Base-by-base conservation (phyloP, 306 rosid species). In the Astragalus membranaceus region DNA sequence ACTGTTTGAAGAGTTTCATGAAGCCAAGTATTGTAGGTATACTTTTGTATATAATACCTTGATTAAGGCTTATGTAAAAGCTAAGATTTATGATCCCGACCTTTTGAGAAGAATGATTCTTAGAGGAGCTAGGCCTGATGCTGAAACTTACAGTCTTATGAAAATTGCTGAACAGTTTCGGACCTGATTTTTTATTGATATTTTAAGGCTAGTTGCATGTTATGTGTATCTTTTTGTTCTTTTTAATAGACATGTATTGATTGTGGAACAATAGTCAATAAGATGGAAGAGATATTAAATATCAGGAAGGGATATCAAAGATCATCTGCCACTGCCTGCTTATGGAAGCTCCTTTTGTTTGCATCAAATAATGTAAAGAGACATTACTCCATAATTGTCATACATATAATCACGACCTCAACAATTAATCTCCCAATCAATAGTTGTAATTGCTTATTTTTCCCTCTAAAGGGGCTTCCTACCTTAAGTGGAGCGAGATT, bases 31-130 rank as follows among this genome's bases (percentile, higher is more conserved):
- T 55, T 78, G 87, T 36, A 91, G 86, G 67, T 76, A 95, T 76
- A 86, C 95, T 46, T 95, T 89, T 80, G 97, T 87, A 8, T 89
- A 84, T 87, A 91, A 95, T 78, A 72, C 88, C 60, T 79, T 89
- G 75, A 84, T 95, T 56, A 95, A 86, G 83, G 95, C 96, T 50
- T 95, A 95, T 63, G 91, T 87, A 75, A 95, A 86, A 82, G 97
- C 99, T 66, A 87, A 84, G 81, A 81, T 83, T 70, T 88, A 95
- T 83, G 84, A 84, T 69, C 90, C 92, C 51, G 78, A 86, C 73
- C 85, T 86, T 75, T 82, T 94, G 89, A 88, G 64, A 74, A 84
- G 95, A 77, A 91, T 91, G 96, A 89, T 91, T 78, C 82, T 89
- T 49, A 92, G 89, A 76, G 97, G 96, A 43, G 91, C 97, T 52